These are phyloP conservation scores for Starmera dryadoides DNA, from an alignment of 805 yeast species.

Conservation along the genomic window DNA sequence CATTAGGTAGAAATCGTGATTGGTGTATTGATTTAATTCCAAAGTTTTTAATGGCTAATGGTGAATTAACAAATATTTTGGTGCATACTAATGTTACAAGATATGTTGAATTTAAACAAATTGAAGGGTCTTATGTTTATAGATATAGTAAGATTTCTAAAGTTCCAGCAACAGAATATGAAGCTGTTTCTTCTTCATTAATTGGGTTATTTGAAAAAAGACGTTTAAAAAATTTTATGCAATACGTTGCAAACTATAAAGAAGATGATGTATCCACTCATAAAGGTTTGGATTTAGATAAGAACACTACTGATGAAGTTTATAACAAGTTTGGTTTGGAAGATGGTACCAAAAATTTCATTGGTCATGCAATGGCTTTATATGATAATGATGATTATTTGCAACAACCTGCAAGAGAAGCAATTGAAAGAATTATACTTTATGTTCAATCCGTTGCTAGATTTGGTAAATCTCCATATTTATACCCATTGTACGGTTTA, in stretches of 20 bases:
- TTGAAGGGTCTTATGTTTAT: slow-evolving; percentile 92
- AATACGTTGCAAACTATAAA: slow-evolving; percentile 74
- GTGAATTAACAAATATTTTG: slow-evolving; percentile 91
- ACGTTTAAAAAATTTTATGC: slow-evolving; percentile 87
- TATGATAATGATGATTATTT: slow-evolving; percentile 91
- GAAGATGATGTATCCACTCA: slow-evolving; percentile 78
- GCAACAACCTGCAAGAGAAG: slow-evolving; percentile 83
- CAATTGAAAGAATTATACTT: slow-evolving; percentile 76
- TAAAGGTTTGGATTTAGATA: slow-evolving; percentile 79
- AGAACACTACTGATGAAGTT: slow-evolving; percentile 85
- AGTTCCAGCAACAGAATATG: slow-evolving; percentile 88
- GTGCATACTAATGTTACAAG: slow-evolving; percentile 95
- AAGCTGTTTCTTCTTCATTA: slow-evolving; percentile 84
- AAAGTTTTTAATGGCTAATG: slow-evolving; percentile 94
- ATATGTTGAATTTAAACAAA: slow-evolving; percentile 93
- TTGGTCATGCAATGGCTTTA: slow-evolving; percentile 98
- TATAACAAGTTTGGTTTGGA: slow-evolving; percentile 87
- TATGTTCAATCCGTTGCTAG: slow-evolving; percentile 89
- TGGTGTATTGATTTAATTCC: slow-evolving; percentile 98
- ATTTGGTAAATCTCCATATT: slow-evolving; percentile 93
- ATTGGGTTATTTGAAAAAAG: slow-evolving; percentile 97
- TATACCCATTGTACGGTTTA: slow-evolving; percentile 92
- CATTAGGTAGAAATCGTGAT: slow-evolving; percentile 87
- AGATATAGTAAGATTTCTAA: slow-evolving; percentile 81
- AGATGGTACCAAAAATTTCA: slow-evolving; percentile 88